These are phyloP conservation scores for Dryas octopetala DNA, from an alignment of 306 rosid species.

Conservation along the genomic window DNA sequence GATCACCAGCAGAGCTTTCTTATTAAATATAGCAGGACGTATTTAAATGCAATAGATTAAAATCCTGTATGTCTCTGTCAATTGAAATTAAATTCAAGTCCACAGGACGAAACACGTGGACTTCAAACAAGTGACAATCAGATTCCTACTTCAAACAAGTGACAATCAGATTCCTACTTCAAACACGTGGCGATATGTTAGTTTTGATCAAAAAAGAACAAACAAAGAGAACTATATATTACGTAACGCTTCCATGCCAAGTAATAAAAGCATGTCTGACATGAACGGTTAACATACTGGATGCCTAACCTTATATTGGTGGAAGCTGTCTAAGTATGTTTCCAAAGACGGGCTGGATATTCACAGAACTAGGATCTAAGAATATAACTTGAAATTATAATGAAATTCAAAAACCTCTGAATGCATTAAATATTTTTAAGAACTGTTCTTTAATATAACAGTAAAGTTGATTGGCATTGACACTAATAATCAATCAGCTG, in stretches of 20 bases:
- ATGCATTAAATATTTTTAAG: not conserved
- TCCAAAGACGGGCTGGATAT: not conserved
- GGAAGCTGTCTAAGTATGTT: not conserved
- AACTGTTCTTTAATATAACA: not conserved
- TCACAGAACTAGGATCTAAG: not conserved
- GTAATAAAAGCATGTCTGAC: not conserved
- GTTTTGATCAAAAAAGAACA: not conserved
- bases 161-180: not conserved
- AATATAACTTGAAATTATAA: not conserved
- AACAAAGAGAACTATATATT: no score
- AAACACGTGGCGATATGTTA: not conserved
- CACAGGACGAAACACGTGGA: constrained; percentile 11
- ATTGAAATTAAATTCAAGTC: not conserved
- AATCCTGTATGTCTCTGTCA: not conserved
- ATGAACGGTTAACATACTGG: not conserved
- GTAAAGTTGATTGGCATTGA: not conserved
- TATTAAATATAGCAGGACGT: not conserved
- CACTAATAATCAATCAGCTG: no score
- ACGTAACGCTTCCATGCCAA: not conserved
- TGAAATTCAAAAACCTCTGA: not conserved
- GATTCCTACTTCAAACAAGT: constrained; percentile 1
- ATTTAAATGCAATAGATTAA: not conserved
- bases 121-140: not conserved
- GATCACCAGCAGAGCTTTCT: not conserved
- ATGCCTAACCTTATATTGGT: not conserved